Evolutionary conservation across 2,329 filamentous ascomycete genomes (phyloP).

Genomic region (Pyrenochaeta sp.): DNA sequence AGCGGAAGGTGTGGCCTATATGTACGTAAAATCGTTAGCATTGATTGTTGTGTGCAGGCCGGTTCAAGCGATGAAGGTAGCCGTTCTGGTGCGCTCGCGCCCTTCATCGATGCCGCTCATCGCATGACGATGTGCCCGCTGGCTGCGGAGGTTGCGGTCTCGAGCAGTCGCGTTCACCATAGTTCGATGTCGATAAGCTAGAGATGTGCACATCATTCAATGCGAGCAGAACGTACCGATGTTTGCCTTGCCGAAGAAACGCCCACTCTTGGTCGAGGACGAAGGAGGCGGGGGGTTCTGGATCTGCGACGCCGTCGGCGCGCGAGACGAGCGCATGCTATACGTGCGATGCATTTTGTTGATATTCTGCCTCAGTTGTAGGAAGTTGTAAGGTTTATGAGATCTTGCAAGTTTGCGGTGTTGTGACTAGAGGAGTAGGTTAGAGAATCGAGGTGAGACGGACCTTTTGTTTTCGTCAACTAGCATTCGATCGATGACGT

Average conservation of each 20-base stretch:
- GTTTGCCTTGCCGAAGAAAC: constrained; percentile 86
- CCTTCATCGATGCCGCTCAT: not conserved
- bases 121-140: not conserved
- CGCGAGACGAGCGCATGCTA: constrained; percentile 83
- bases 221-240: constrained; percentile 71
- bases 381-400: constrained; percentile 10
- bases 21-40: constrained; percentile 15
- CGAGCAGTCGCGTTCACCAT: not conserved
- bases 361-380: constrained; percentile 9
- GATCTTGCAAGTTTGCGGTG: constrained; percentile 4
- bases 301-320: constrained; percentile 89
- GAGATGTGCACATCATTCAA: not conserved
- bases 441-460: constrained; percentile 18
- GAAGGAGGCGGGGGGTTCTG: constrained; percentile 93
- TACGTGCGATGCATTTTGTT: constrained; percentile 92
- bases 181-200: not conserved
- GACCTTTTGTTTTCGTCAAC: constrained; percentile 34
- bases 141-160: not conserved
- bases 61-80: not conserved
- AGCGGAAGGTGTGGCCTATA: constrained; percentile 74
- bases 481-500: constrained; percentile 28
- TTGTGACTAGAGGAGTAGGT: constrained; percentile 18
- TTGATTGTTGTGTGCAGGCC: not conserved
- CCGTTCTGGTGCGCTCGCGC: not conserved
- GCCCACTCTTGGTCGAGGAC: constrained; percentile 88